phyloP scores from a whole-genome alignment of 345 rosid genomes.

The Odontarrhena argentea region DNA sequence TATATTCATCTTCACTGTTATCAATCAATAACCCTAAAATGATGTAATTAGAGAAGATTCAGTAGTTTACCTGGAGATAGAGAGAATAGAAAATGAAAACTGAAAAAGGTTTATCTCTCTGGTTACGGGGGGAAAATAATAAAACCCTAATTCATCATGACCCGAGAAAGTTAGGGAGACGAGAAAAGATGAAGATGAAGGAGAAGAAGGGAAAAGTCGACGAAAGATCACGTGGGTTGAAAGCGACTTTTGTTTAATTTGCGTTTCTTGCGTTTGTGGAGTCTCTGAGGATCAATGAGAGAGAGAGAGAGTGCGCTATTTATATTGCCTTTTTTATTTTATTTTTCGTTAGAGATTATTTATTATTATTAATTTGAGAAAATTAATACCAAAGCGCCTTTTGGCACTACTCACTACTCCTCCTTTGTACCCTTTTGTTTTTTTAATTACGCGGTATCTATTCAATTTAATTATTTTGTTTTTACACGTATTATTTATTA shows the following conservation, averaged over 20 bases:
- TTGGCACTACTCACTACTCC: conserved; percentile 34
- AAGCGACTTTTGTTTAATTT: conserved; percentile 43
- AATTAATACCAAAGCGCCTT: conserved; percentile 37
- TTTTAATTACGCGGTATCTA: conserved; percentile 33
- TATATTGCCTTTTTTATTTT: background rate
- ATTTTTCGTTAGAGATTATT: conserved; percentile 13
- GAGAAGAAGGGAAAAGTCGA: conserved; percentile 39
- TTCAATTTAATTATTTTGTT: conserved; percentile 19
- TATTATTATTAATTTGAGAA: background rate
- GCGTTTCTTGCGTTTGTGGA: conserved; percentile 40
- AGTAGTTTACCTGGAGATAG: conserved; percentile 26
- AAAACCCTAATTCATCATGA: conserved; percentile 37
- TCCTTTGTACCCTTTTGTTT: conserved; percentile 6
- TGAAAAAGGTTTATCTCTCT: background rate
- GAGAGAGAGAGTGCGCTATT: background rate
- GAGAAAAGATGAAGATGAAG: conserved; percentile 24
- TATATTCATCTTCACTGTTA: background rate
- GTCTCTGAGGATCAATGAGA: conserved; percentile 40
- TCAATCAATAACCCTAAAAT: background rate
- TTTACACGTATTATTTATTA: conserved; percentile 28
- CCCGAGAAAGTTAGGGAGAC: conserved; percentile 9
- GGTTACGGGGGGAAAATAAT: conserved; percentile 18
- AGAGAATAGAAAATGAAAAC: background rate
- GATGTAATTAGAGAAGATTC: background rate
- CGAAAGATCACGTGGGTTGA: conserved; percentile 41